A percentile compares a stretch with the other conserved stretches of the same genome.
Conservation (phyloP, 345 rosid species). For the Gynandropsis gynandra region DNA sequence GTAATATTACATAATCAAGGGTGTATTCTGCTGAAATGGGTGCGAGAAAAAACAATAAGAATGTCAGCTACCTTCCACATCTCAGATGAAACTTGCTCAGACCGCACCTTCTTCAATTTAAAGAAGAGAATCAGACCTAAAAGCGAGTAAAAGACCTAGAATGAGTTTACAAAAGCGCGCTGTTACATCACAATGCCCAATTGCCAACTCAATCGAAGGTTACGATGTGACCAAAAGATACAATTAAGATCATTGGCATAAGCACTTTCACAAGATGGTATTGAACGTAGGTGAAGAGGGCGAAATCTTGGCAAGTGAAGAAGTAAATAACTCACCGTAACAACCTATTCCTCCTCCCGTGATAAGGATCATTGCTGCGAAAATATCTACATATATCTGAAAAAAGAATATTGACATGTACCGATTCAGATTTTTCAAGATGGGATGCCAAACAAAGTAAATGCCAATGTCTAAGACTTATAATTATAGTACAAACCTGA, state of each 20-base stretch:
- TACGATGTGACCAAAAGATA: not conserved
- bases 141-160: constrained; percentile 1
- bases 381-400: constrained; percentile 30
- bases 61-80: constrained; percentile 28
- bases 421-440: no score
- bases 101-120: constrained; percentile 32
- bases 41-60: not conserved
- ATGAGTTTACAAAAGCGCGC: not conserved
- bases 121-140: constrained; percentile 26
- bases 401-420: not conserved
- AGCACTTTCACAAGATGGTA: not conserved
- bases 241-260: constrained; percentile 2
- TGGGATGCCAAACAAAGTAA: no score
- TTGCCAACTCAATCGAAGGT: not conserved
- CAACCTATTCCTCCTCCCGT: constrained; percentile 32
- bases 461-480: no score
- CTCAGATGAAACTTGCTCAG: constrained; percentile 32
- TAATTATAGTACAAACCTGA: constrained; percentile 29
- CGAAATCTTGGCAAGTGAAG: no score
- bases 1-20: not conserved
- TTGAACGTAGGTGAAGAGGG: no score
- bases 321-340: constrained; percentile 29
- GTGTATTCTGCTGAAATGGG: not conserved
- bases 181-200: constrained; percentile 5
- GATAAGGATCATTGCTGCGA: constrained; percentile 22